Base-by-base conservation (phyloP, 169 alveolate genomes). In the Pseudocohnilembus persalinus region DNA sequence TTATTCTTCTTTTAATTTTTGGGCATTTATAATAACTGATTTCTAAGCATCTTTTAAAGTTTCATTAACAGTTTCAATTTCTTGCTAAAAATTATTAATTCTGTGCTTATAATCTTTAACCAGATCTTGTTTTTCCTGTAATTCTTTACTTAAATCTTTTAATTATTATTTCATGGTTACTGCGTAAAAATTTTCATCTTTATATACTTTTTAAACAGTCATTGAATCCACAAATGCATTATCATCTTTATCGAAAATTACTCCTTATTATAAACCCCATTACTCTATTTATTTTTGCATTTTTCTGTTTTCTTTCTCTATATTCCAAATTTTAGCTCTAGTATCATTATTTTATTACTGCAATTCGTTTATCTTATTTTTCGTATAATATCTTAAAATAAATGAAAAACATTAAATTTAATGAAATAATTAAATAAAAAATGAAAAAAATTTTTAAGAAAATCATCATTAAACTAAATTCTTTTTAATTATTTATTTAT, bases 241-340 rank as follows among this genome's bases (percentile, higher is more conserved):
- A 79, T 79, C 49, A 29, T 79, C 33, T 49, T 79, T 63, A 79
- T 79, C 84, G 64, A 79, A 79, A 29, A 79, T 63, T 28, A 79
- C 84, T 0, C 84, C 84, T 26, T 79, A 49, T 30, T 79, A 0
- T 1, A 79, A 33, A 29, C 64, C 64, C 84, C 84, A 79, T n/a
- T 29, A 29, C 16, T 79, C 84, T 16, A 79, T 79, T 63, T 79
- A 29, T 29, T 79, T 79, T 25, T 49, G 32, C 84, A 79, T 79
- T 28, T 79, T 79, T 63, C 84, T 79, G 63, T 79, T 79, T 79
- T 79, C 84, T 29, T 79, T 79, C 49, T 79, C 84, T 1, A 79
- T 79, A 29, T 79, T 79, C 84, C 84, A 79, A 15, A 79, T 33
- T 63, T 79, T 79, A 11, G 84, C 84, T 29, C 76, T 35, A 25